Conservation (phyloP, 2,329 filamentous ascomycete species). For the Chaetomiaceae sp. region DNA sequence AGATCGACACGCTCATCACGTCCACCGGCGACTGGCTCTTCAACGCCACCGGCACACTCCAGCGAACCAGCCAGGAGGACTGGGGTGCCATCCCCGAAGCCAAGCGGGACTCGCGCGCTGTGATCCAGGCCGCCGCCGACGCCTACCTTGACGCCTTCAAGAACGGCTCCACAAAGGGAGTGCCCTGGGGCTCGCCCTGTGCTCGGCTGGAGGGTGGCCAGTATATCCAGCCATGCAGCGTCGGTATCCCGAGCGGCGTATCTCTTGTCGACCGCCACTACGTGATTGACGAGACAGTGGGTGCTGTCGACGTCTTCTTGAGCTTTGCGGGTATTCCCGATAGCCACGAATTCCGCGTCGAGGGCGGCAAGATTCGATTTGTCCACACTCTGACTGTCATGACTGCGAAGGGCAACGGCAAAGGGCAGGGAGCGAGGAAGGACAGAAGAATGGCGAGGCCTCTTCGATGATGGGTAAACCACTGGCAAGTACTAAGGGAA, state of each 20-base stretch:
- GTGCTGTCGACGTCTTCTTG: constrained; percentile 25
- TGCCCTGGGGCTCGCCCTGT: constrained; percentile 27
- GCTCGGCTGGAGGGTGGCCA: constrained; percentile 25
- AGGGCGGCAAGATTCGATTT: constrained; percentile 25
- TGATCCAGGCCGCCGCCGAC: constrained; percentile 26
- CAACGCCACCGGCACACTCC: constrained; percentile 25
- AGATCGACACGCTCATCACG: constrained; percentile 25
- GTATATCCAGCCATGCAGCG: constrained; percentile 25
- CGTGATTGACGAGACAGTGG: constrained; percentile 28
- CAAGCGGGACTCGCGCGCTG: constrained; percentile 22
- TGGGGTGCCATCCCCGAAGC: constrained; percentile 24
- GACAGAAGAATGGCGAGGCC: neutral
- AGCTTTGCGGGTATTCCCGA: constrained; percentile 26
- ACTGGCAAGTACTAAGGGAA: no score
- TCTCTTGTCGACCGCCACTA: constrained; percentile 25
- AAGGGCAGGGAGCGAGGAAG: constrained; percentile 1
- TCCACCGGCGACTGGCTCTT: constrained; percentile 27
- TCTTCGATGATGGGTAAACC: no score
- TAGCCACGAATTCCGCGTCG: constrained; percentile 27
- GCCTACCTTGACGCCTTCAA: constrained; percentile 27
- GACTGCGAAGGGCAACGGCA: constrained; percentile 13
- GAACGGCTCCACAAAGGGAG: constrained; percentile 22
- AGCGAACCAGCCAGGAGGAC: constrained; percentile 21
- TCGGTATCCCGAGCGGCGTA: constrained; percentile 25
- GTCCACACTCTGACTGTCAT: constrained; percentile 26